Conservation (phyloP, 768 basidiomycete species). For the Pholiota microspora region DNA sequence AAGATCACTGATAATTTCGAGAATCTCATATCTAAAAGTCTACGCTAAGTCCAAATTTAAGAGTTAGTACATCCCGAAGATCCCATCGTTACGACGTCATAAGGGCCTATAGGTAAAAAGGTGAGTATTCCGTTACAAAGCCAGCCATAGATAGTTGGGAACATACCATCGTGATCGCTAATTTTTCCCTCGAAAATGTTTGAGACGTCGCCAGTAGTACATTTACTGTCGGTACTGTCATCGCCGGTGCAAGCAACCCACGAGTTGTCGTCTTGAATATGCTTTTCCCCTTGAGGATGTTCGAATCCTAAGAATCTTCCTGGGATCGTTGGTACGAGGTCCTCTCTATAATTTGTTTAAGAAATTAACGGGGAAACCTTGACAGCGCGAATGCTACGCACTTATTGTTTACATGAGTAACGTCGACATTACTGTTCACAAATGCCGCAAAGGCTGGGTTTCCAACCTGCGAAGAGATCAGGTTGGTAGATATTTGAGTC, state of each 20-base stretch:
- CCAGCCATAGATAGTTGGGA: not conserved
- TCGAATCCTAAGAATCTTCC: constrained; percentile 39
- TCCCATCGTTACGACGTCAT: constrained; percentile 6
- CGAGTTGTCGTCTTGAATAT: constrained; percentile 32
- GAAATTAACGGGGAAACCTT: not conserved
- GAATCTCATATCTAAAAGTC: not conserved
- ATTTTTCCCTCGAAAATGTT: constrained; percentile 43
- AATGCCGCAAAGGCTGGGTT: constrained; percentile 58
- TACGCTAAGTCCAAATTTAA: not conserved
- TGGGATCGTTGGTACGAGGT: constrained; percentile 40
- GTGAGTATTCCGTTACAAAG: not conserved
- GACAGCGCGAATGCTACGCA: not conserved
- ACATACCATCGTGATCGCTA: constrained; percentile 47
- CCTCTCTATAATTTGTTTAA: constrained; percentile 26
- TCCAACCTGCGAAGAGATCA: constrained; percentile 30
- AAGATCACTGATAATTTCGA: not conserved
- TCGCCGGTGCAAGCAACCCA: constrained; percentile 63
- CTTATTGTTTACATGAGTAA: constrained; percentile 59
- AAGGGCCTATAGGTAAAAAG: not conserved
- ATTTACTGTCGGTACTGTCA: constrained; percentile 54
- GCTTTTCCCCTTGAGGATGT: constrained; percentile 45
- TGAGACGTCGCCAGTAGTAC: constrained; percentile 51
- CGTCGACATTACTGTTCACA: constrained; percentile 42
- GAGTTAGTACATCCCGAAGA: constrained; percentile 1
- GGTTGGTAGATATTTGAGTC: not conserved